Conservation (phyloP, 2,329 filamentous ascomycete species). For the Onygena corvina region DNA sequence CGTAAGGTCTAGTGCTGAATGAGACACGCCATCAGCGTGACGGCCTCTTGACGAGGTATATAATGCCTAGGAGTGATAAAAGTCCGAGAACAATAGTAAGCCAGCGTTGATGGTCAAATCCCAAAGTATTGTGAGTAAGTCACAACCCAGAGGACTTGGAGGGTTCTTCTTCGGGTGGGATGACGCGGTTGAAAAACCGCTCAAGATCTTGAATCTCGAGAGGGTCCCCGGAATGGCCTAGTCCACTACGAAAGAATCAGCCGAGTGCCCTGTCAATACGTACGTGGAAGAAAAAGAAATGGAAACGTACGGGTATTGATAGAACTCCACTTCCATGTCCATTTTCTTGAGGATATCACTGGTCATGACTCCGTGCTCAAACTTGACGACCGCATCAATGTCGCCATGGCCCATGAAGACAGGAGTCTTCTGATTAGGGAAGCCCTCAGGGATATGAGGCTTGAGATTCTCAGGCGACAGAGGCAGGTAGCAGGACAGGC, state of each 20-base stretch:
- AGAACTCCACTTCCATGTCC: constrained; percentile 63
- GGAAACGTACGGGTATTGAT: constrained; percentile 56
- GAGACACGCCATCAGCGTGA: neutral
- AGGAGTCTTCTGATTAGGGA: constrained; percentile 60
- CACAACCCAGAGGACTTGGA: constrained; percentile 9
- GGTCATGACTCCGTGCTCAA: constrained; percentile 56
- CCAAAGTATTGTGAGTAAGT: neutral
- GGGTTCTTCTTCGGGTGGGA: constrained; percentile 37
- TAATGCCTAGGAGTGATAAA: constrained; percentile 1
- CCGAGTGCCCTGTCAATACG: neutral
- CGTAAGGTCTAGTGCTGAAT: neutral
- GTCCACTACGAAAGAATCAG: constrained; percentile 37
- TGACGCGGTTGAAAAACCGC: constrained; percentile 43
- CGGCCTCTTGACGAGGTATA: neutral
- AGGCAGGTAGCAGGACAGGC: constrained; percentile 69
- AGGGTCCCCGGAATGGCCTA: constrained; percentile 64
- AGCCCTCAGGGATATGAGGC: constrained; percentile 42
- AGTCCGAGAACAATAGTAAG: constrained; percentile 9
- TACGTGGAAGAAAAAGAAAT: neutral
- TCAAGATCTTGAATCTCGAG: constrained; percentile 77
- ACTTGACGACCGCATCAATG: constrained; percentile 58
- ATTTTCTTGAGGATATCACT: constrained; percentile 53
- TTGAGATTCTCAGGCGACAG: constrained; percentile 51
- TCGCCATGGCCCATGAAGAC: constrained; percentile 87
- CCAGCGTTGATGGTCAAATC: neutral